Evolutionary conservation across 345 rosid species (phyloP), one percentile per base, ranked within the genome.

Genomic region (Eucalyptus curtisii): DNA sequence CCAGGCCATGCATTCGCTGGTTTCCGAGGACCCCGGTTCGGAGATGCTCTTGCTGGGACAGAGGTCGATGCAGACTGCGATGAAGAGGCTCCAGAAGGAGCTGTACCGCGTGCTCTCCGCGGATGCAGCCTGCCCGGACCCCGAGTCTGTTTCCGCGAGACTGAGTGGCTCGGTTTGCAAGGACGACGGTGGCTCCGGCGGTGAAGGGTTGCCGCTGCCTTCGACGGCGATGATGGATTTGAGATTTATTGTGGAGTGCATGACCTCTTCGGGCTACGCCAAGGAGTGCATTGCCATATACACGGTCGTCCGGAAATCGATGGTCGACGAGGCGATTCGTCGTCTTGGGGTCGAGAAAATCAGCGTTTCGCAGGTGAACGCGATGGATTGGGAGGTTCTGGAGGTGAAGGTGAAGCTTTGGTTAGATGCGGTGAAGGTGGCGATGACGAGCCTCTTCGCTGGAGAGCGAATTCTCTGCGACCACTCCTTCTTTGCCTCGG

Each of bases 41-140:
- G 93, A 90, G 47, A 76, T 40, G 57, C 95, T 96, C 42, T 8
- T 90, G 25, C 89, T 88, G 53, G 93, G 97, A 4, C 95, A 95
- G 6, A 89, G 59, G 48, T 90, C 95, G 52, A 95, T 96, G 95
- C 88, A 91, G 89, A 92, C 89, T 49, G 98, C 97, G 55, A 93
- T 95, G 95, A 95, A 93, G 90, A 90, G 96, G 87, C 90, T 96
- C 14, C 95, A 95, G 76, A 96, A 93, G n/a, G 98, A 96, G 93
- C 93, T 96, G 87, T 95, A 94, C 88, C 96, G 93, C 88, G 94
- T 94, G 45, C 92, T 96, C 1, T 95, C 95, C 8, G 92, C 89
- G 93, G 94, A 95, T 82, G 92, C 96, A 6, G 95, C 95, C 52
- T 91, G 91, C 50, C 55, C 94, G 5, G 97, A 95, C 87, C 95